These are phyloP conservation scores for Collybiopsis confluens DNA, from an alignment of 768 basidiomycete species.

Conservation along the genomic window DNA sequence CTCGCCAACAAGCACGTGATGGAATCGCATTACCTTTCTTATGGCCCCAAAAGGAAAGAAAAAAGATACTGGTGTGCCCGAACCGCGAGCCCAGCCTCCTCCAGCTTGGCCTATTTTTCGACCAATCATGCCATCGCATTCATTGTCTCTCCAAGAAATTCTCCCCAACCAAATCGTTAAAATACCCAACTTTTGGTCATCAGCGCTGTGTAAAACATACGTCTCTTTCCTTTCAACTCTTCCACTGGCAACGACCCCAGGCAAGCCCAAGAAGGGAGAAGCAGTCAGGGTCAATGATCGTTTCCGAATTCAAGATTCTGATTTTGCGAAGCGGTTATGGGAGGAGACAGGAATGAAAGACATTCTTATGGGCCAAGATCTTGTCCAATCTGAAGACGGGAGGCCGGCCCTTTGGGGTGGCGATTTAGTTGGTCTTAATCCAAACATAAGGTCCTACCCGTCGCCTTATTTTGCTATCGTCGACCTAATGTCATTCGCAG, in stretches of 20 bases:
- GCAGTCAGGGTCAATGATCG: conserved; percentile 7
- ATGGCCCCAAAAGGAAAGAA: too few species aligned
- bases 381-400: conserved; percentile 1
- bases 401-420: conserved; percentile 1
- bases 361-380: background rate
- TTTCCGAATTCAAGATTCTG: conserved; percentile 1
- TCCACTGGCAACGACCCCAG: conserved; percentile 1
- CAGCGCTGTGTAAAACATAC: conserved; percentile 2
- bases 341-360: conserved; percentile 5
- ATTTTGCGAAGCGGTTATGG: conserved; percentile 1
- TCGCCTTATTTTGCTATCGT: too few species aligned
- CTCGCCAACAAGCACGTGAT: too few species aligned
- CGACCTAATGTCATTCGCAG: background rate
- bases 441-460: background rate
- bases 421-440: conserved; percentile 1
- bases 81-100: too few species aligned
- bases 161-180: background rate
- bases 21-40: too few species aligned
- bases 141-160: background rate
- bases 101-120: too few species aligned
- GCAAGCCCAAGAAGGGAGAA: conserved; percentile 5
- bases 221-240: conserved; percentile 1
- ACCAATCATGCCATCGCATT: too few species aligned
- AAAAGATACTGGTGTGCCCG: too few species aligned
- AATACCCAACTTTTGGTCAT: conserved; percentile 1